Evolutionary conservation across 352 stramenopile genomes (phyloP).

Genomic region (Halophytophthora batemanensis): DNA sequence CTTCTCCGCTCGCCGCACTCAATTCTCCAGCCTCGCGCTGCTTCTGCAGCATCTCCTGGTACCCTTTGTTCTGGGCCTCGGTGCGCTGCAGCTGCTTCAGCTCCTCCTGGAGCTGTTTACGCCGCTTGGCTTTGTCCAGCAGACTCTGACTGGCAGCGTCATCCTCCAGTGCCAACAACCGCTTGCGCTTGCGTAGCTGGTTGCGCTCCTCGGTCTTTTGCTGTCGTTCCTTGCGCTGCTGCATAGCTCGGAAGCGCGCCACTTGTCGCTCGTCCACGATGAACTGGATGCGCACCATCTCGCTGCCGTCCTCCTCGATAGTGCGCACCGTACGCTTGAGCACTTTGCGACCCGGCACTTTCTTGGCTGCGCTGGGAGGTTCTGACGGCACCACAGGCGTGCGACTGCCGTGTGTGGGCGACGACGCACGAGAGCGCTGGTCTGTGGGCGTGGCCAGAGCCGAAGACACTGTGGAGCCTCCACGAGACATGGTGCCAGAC

Average conservation of each 20-base stretch:
- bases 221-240: conserved; percentile 72
- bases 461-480: conserved; percentile 56
- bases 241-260: conserved; percentile 68
- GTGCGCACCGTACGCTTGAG: conserved; percentile 72
- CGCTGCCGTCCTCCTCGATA: conserved; percentile 77
- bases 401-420: conserved; percentile 46
- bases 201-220: conserved; percentile 70
- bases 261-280: conserved; percentile 74
- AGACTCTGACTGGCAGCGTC: conserved; percentile 45
- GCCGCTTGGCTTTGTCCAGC: conserved; percentile 73
- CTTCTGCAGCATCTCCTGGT: conserved; percentile 81
- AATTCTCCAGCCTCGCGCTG: conserved; percentile 44
- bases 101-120: conserved; percentile 82
- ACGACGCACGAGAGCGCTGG: conserved; percentile 64
- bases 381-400: conserved; percentile 26
- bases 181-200: conserved; percentile 74
- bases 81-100: conserved; percentile 83
- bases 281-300: conserved; percentile 77
- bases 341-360: conserved; percentile 50
- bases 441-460: conserved; percentile 63
- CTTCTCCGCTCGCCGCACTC: conserved; percentile 13
- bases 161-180: conserved; percentile 69
- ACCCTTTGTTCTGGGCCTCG: conserved; percentile 79
- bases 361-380: conserved; percentile 32
- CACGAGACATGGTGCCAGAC: conserved; percentile 45